These are phyloP conservation scores for Alternaria incomplexa DNA, from an alignment of 2,329 filamentous ascomycete species.

Conservation along the genomic window DNA sequence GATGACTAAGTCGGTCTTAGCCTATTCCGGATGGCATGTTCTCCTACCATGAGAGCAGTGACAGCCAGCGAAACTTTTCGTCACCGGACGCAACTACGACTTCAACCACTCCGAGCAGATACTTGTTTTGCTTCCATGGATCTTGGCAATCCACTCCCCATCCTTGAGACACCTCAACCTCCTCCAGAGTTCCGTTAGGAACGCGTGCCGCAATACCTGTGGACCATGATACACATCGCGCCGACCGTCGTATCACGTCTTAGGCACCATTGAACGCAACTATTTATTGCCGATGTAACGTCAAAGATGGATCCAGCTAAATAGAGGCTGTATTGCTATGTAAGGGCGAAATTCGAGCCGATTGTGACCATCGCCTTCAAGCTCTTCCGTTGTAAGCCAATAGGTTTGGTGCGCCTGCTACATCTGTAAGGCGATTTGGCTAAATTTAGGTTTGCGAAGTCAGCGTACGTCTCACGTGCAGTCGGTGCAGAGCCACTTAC, in stretches of 20 bases:
- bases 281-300: not conserved
- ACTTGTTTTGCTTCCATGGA: not conserved
- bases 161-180: not conserved
- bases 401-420: constrained; percentile 25
- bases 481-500: not conserved
- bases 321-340: not conserved
- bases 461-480: not conserved
- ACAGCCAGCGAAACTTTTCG: not conserved
- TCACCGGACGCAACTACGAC: not conserved
- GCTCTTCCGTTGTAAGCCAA: constrained; percentile 36
- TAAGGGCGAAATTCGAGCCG: not conserved
- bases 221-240: not conserved
- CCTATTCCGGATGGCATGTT: not conserved
- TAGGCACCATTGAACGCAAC: not conserved
- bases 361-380: not conserved
- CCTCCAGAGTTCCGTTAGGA: not conserved
- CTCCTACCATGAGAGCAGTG: not conserved
- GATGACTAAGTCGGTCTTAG: not conserved
- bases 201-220: not conserved
- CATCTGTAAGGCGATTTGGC: constrained; percentile 24
- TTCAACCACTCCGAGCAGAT: not conserved
- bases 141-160: not conserved
- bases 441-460: not conserved
- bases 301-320: not conserved
- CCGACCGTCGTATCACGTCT: not conserved